Conservation (phyloP, 306 rosid genomes). For the Coriaria nepalensis region DNA sequence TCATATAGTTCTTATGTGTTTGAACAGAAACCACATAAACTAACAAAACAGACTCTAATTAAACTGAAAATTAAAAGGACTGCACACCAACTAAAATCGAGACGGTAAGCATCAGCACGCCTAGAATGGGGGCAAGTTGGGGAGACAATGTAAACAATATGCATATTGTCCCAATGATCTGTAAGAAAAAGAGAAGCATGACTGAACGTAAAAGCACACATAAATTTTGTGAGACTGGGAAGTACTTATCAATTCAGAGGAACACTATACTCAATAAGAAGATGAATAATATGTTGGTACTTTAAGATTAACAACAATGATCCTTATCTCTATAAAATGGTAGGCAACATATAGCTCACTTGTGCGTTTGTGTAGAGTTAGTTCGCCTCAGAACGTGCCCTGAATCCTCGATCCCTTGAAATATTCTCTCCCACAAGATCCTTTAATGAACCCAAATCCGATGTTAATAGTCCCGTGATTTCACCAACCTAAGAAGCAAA, state of each 20-base stretch:
- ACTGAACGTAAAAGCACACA: slow-evolving; percentile 2
- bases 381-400: slow-evolving; percentile 99
- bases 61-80: slow-evolving; percentile 6
- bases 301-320: slow-evolving; percentile 7
- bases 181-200: slow-evolving; percentile 22
- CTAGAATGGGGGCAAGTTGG: slow-evolving; percentile 88
- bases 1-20: not conserved
- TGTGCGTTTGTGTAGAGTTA: slow-evolving; percentile 71
- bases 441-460: slow-evolving; percentile 83
- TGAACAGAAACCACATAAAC: slow-evolving; percentile 8
- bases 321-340: slow-evolving; percentile 27
- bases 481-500: slow-evolving; percentile 62
- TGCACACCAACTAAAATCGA: slow-evolving; percentile 71
- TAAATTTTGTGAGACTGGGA: too few relatives aligned
- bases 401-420: slow-evolving; percentile 92
- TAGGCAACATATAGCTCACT: slow-evolving; percentile 82
- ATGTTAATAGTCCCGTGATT: slow-evolving; percentile 78
- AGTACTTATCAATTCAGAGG: too few relatives aligned
- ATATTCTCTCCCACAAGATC: slow-evolving; percentile 65
- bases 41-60: slow-evolving; percentile 7
- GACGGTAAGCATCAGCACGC: slow-evolving; percentile 51
- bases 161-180: slow-evolving; percentile 78
- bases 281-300: slow-evolving; percentile 2
- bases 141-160: slow-evolving; percentile 75
- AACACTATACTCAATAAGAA: not conserved